Evolutionary conservation across 331 rosid species (phyloP), one percentile per base, ranked within the genome.

Genomic region (Rosa hybrid): DNA sequence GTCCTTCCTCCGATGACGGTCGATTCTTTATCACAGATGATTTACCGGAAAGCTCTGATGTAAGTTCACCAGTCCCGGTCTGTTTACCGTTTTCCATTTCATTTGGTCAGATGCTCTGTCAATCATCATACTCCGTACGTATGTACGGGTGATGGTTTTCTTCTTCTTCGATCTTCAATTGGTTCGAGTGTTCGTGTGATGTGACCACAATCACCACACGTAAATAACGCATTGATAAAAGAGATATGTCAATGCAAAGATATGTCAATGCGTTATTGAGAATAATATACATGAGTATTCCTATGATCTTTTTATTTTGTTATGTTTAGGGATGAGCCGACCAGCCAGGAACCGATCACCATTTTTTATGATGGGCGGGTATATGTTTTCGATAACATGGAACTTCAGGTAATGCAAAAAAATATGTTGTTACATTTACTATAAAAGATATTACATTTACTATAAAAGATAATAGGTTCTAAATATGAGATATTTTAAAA

Each of bases 381-480:
- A 60, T 51, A 79, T 3, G 54, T 77, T 13, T 80, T 56, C 64
- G 86, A 86, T 76, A 39, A 65, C 2, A 73, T 41, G 9, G 89
- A 86, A 64, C 82, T 86, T 48, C 86, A 82, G 89, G 89, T 86
- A 63, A 1, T 57, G 16, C 6, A 12, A 5, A 6, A 1, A 5
- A 10, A 14, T 50, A 50, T 20, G 60, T n/a, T 54, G 60, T 54
- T 54, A 54, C 60, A 0, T 54, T 4, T 54, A 4, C 4, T 6
- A 18, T 8, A 51, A 56, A 1, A 20, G n/a, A 4, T 13, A 30
- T 30, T 30, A 30, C 34, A 30, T 30, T 27, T 27, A 27, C 30
- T 27, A 27, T 27, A 30, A 30, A 30, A 30, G 34, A 30, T 30
- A 30, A 30, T 30, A 30, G 34, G 39, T 34, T 3, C 39, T 34